Base-by-base conservation (phyloP, 2,329 filamentous ascomycete species). In the Monosporascus sp. region DNA sequence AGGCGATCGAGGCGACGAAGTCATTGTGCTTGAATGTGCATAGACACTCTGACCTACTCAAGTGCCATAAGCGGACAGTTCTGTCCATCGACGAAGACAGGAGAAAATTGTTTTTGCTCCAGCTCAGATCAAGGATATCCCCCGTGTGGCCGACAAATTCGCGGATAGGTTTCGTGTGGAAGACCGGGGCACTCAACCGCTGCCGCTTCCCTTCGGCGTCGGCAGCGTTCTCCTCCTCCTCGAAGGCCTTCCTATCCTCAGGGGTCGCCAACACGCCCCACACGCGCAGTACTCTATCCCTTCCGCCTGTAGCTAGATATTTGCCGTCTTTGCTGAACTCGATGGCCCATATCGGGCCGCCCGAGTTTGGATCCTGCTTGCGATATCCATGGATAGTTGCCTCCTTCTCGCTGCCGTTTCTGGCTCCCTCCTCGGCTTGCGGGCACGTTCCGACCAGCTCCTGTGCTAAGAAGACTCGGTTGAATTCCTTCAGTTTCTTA, bases 41-140 rank as follows among this genome's bases (percentile, higher is more conserved):
- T 1, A 99, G 77, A 64, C 91, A 97, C 65, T 97, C 92, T 3
- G 80, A 72, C 50, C 93, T 81, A 66, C 84, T 93, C 57, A 94
- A 79, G 70, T 99, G 94, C 93, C 94, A 99, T 48, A 99, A 72
- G 16, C 91, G 83, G 14, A 99, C 94, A 0, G 92, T 96, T 75
- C 97, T 97, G 69, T 99, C 94, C 91, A 97, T 97, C 0, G 92
- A 96, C 0, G 92, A 95, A 3, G 93, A 97, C 17, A 99, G 78
- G 27, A 99, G 72, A 62, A 99, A 99, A 69, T 96, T 96, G 72
- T 99, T 99, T 78, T 97, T 99, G 75, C 93, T 97, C 94, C 94
- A 99, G 68, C 90, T 96, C 55, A 99, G 70, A 67, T 96, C 93
- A 59, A 99, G 74, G 6, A 99, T 85, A 61, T 95, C 92, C 17